Percentiles rank a stretch among this genome's conserved stretches.
Evolutionary conservation across 2,329 filamentous ascomycete species (phyloP).

Genomic region (Aspergillus brunneoviolaceus): DNA sequence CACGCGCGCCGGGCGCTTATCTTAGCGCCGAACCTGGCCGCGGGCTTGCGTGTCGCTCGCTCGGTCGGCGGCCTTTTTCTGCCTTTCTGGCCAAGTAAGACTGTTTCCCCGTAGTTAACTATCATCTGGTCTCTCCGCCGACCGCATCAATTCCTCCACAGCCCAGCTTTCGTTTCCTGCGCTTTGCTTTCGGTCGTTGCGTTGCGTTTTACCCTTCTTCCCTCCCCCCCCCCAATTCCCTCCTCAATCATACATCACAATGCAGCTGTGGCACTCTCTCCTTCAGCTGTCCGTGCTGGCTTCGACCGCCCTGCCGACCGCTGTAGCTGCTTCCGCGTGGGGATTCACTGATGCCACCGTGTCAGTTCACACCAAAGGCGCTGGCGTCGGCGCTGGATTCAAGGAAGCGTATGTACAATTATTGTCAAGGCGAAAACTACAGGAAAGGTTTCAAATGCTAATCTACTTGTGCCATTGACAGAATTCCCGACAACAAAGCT

Average conservation of each 20-base stretch:
- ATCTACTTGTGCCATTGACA: slow-evolving; percentile 32
- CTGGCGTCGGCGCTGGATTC: slow-evolving; percentile 51
- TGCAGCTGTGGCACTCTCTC: slow-evolving; percentile 39
- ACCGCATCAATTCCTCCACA: slow-evolving; percentile 15
- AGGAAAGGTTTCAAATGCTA: background rate
- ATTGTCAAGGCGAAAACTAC: background rate
- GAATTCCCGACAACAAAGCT: slow-evolving; percentile 59
- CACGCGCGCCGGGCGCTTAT: slow-evolving; percentile 21
- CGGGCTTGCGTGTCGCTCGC: too few relatives aligned
- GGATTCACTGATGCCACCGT: slow-evolving; percentile 65
- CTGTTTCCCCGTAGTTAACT: background rate
- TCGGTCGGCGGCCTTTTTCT: background rate
- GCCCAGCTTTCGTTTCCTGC: slow-evolving; percentile 7
- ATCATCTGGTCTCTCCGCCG: slow-evolving; percentile 9
- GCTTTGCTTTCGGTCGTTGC: background rate
- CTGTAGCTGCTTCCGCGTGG: slow-evolving; percentile 55
- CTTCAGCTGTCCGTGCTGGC: slow-evolving; percentile 40
- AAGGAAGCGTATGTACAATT: slow-evolving; percentile 56
- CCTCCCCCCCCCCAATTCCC: too few relatives aligned
- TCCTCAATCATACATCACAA: slow-evolving; percentile 20
- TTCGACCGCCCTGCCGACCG: slow-evolving; percentile 34
- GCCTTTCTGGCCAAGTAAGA: background rate
- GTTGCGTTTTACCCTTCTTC: background rate
- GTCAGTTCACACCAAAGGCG: slow-evolving; percentile 59
- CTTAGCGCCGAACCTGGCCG: slow-evolving; percentile 19